Percentiles rank a stretch among this genome's conserved stretches.
phyloP scores from a whole-genome alignment of 495 filamentous ascomycete genomes.

The Margaritispora aquatica region DNA sequence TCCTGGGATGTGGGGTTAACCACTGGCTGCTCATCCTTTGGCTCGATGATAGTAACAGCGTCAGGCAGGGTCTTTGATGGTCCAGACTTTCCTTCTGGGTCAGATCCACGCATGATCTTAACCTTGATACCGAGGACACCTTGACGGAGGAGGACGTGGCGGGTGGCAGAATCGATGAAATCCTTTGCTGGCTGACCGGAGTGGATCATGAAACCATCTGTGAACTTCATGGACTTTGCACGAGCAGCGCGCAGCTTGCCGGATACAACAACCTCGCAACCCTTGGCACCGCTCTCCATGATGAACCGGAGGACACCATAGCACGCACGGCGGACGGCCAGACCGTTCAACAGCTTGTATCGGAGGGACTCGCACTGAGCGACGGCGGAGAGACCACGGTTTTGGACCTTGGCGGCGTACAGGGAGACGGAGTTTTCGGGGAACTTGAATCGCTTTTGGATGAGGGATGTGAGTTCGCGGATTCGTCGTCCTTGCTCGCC shows the following conservation, averaged over 20 bases:
- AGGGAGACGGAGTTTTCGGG: slow-evolving; percentile 99
- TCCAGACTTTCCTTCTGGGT: slow-evolving; percentile 98
- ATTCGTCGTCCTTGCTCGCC: slow-evolving; percentile 99
- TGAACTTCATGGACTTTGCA: slow-evolving; percentile 99
- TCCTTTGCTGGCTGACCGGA: slow-evolving; percentile 98
- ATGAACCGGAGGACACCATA: slow-evolving; percentile 99
- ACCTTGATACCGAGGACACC: slow-evolving; percentile 99
- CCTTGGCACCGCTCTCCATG: slow-evolving; percentile 99
- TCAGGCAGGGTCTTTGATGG: slow-evolving; percentile 95
- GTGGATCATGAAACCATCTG: slow-evolving; percentile 99
- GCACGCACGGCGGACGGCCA: slow-evolving; percentile 94
- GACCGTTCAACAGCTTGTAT: slow-evolving; percentile 99
- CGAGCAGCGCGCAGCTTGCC: slow-evolving; percentile 97
- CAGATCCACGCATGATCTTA: slow-evolving; percentile 99
- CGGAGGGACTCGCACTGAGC: slow-evolving; percentile 99
- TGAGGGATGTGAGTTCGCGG: slow-evolving; percentile 98
- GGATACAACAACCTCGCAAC: slow-evolving; percentile 98
- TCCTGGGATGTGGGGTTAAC: slow-evolving; percentile 93
- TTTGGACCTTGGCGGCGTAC: slow-evolving; percentile 99
- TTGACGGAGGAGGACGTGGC: slow-evolving; percentile 98
- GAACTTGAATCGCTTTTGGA: slow-evolving; percentile 99
- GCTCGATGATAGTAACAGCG: slow-evolving; percentile 98
- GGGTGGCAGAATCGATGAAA: slow-evolving; percentile 97
- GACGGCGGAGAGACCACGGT: slow-evolving; percentile 98
- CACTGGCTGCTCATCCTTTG: slow-evolving; percentile 95